Evolutionary conservation across 345 rosid species (phyloP), one percentile per base, ranked within the genome.

Genomic region (Psidium guajava): DNA sequence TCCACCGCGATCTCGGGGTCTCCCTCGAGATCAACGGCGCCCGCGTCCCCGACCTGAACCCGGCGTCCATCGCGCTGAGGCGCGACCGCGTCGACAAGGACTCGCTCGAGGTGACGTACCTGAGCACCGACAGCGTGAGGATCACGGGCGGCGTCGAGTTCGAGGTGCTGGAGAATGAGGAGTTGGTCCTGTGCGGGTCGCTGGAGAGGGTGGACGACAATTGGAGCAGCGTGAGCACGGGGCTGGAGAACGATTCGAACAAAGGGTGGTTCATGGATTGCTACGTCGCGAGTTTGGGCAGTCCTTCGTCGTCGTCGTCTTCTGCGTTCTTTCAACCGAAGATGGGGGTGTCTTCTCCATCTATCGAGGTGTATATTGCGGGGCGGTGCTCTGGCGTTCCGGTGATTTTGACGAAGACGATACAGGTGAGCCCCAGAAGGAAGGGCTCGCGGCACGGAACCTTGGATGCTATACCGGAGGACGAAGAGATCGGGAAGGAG

Each of bases 221-320:
- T 44, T 93, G 96, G 95, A 87, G 87, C 77, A 88, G 86, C 55
- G 94, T 90, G 87, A 83, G 82, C 56, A 83, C 82, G 56, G 86
- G 88, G 82, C 51, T 54, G 84, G 90, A 86, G 86, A 85, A 64
- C 82, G 95, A 90, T 88, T 61, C 93, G 18, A 91, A 83, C 86
- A 91, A 95, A 44, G 97, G 96, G 13, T 95, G 98, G 98, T 91
- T 91, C 51, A 92, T 97, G 93, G 95, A 94, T 87, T 97, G 96
- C 86, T 93, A 93, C 83, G 81, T 90, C 83, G 96, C 95, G 59
- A 86, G 51, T 64, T 24, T 69, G 5, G 91, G 92, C 42, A 88
- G 88, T 20, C 90, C 91, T 3, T 90, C 89, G 20, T 90, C 90
- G 40, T 90, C 90, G 5, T 92, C 95, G 36, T 89, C 90, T 54